A percentile compares a stretch with the other conserved stretches of the same genome.
phyloP scores from a whole-genome alignment of 352 stramenopile species.

The Globisporangium viniferum region DNA sequence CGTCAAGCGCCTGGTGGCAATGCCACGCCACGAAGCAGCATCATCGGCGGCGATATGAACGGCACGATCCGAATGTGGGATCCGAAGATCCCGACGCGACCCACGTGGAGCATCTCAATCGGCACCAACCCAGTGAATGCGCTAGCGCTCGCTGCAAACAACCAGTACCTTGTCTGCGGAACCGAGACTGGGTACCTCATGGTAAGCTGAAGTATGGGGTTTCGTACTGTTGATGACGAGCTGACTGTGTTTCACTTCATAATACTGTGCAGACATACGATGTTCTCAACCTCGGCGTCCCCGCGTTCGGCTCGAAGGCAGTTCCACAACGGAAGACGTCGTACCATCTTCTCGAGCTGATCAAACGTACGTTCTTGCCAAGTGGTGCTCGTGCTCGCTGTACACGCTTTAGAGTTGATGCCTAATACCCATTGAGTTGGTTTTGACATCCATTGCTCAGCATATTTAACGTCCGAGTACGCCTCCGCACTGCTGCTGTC shows the following conservation, averaged over 20 bases:
- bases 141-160: conserved; percentile 39
- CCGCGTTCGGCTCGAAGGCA: conserved; percentile 61
- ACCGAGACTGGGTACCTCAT: conserved; percentile 54
- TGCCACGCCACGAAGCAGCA: conserved; percentile 14
- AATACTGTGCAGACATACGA: conserved; percentile 48
- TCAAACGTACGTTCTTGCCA: conserved; percentile 36
- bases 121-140: conserved; percentile 48
- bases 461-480: conserved; percentile 18
- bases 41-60: conserved; percentile 66
- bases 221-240: background rate
- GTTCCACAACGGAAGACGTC: conserved; percentile 44
- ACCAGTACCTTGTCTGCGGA: conserved; percentile 53
- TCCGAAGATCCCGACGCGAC: conserved; percentile 38
- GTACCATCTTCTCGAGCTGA: conserved; percentile 42
- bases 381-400: background rate
- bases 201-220: conserved; percentile 23
- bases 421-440: too few relatives aligned
- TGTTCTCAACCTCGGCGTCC: conserved; percentile 53
- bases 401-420: too few relatives aligned
- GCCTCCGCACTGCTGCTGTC: conserved; percentile 23
- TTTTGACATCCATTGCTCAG: conserved; percentile 4
- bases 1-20: conserved; percentile 1
- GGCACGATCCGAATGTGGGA: conserved; percentile 73
- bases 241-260: background rate
- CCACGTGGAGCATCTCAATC: conserved; percentile 52